A percentile compares a stretch with the other conserved stretches of the same genome.
phyloP scores from a whole-genome alignment of 208 protist species.

The Leishmania braziliensis region DNA sequence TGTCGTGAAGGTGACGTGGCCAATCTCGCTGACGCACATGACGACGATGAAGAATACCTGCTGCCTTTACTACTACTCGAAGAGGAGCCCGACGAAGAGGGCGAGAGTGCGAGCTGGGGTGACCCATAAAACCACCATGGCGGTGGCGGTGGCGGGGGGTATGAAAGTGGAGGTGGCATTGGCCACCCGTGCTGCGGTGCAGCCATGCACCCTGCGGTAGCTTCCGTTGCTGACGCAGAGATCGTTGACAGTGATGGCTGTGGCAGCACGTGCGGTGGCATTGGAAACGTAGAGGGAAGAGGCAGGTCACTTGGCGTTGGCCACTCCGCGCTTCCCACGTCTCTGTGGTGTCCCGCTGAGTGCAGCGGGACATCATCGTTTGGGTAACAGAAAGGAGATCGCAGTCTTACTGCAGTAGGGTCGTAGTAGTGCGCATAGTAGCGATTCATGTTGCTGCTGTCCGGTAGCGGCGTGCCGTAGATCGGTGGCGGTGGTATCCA shows the following conservation, averaged over 20 bases:
- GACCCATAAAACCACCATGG: constrained; percentile 27
- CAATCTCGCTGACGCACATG: neutral
- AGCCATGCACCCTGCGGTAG: neutral
- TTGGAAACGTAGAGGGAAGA: constrained; percentile 63
- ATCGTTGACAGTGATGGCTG: constrained; percentile 6
- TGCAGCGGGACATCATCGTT: neutral
- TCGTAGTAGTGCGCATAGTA: constrained; percentile 28
- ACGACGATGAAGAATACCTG: neutral
- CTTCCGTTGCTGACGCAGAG: neutral
- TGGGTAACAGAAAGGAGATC: neutral
- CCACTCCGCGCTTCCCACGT: constrained; percentile 26
- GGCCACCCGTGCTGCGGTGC: neutral
- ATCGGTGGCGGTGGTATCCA: constrained; percentile 45
- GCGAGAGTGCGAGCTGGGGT: neutral
- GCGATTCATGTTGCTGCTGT: constrained; percentile 3
- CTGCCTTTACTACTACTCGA: constrained; percentile 4
- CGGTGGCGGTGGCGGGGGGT: constrained; percentile 23
- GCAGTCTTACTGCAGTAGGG: neutral
- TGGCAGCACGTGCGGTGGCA: constrained; percentile 44
- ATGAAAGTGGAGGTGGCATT: neutral
- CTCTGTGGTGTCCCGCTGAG: neutral
- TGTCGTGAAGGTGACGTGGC: neutral
- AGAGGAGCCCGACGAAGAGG: neutral
- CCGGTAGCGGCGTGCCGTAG: constrained; percentile 8
- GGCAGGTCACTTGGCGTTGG: constrained; percentile 64